These are phyloP conservation scores for Botrytis fabae DNA, from an alignment of 2,329 filamentous ascomycete species.

Conservation along the genomic window DNA sequence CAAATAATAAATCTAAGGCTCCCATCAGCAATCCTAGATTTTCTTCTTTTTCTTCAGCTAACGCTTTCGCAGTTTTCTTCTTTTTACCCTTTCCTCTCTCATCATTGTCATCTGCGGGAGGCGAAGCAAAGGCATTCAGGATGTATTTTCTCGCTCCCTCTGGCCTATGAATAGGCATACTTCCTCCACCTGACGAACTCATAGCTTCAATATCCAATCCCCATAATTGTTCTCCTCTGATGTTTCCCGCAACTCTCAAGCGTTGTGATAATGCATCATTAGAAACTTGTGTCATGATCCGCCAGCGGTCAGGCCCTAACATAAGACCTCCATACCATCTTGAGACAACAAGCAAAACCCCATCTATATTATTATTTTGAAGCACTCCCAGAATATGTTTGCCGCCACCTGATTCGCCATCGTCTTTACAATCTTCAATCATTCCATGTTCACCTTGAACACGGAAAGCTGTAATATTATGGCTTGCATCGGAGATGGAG, in stretches of 20 bases:
- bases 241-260: slow-evolving; percentile 45
- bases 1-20: slow-evolving; percentile 69
- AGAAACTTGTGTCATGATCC: slow-evolving; percentile 59
- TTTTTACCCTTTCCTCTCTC: slow-evolving; percentile 43
- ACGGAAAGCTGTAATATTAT: slow-evolving; percentile 49
- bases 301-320: slow-evolving; percentile 62
- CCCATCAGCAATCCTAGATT: slow-evolving; percentile 70
- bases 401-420: slow-evolving; percentile 62
- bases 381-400: slow-evolving; percentile 56
- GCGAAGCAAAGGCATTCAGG: slow-evolving; percentile 57
- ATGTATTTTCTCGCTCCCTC: slow-evolving; percentile 65
- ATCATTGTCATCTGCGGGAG: slow-evolving; percentile 32
- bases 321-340: slow-evolving; percentile 64
- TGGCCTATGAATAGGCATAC: slow-evolving; percentile 73
- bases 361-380: slow-evolving; percentile 51
- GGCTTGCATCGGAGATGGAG: slow-evolving; percentile 54
- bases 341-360: slow-evolving; percentile 59
- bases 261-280: slow-evolving; percentile 56
- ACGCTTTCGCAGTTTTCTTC: slow-evolving; percentile 53
- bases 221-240: slow-evolving; percentile 58
- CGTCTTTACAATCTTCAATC: slow-evolving; percentile 46
- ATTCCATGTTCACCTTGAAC: slow-evolving; percentile 31
- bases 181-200: slow-evolving; percentile 41
- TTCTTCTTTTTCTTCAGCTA: slow-evolving; percentile 62
- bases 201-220: slow-evolving; percentile 57